Evolutionary conservation across 352 stramenopile genomes (phyloP).

Genomic region (Globisporangium parvum): DNA sequence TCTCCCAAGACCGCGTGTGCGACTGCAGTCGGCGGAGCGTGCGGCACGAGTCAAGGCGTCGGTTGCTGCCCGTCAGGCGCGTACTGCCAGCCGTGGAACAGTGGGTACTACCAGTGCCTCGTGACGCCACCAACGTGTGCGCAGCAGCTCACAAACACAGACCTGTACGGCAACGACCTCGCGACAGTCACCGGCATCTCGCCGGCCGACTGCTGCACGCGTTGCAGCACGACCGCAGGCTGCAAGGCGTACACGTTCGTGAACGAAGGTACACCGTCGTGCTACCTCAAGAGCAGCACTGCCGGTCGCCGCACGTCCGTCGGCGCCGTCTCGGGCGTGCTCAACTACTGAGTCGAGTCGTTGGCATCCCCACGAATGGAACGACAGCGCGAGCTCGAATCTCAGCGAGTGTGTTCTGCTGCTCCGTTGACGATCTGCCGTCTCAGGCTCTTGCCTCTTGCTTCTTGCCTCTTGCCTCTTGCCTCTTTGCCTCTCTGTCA

Average conservation of each 20-base stretch:
- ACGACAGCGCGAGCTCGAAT: no score
- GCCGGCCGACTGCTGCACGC: conserved; percentile 28
- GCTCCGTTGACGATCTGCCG: no score
- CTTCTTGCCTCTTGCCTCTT: background rate
- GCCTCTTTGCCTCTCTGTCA: background rate
- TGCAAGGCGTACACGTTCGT: conserved; percentile 44
- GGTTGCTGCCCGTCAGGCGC: conserved; percentile 20
- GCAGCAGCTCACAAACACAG: conserved; percentile 25
- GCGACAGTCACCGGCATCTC: conserved; percentile 18
- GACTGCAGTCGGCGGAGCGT: background rate
- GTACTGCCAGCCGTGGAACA: conserved; percentile 40
- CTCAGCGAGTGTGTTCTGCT: no score
- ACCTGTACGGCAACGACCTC: conserved; percentile 40
- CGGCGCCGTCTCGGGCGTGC: background rate
- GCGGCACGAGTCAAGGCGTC: background rate
- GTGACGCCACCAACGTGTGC: conserved; percentile 24
- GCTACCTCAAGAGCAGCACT: conserved; percentile 29
- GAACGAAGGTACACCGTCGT: conserved; percentile 24
- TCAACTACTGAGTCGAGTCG: conserved; percentile 1
- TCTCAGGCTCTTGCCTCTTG: no score
- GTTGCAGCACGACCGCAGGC: conserved; percentile 26
- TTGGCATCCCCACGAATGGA: no score
- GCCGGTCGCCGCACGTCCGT: background rate
- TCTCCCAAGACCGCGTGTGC: background rate
- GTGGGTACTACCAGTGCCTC: conserved; percentile 39